Evolutionary conservation across 495 filamentous ascomycete species (phyloP).

Genomic region (Baudoinia panamericana): DNA sequence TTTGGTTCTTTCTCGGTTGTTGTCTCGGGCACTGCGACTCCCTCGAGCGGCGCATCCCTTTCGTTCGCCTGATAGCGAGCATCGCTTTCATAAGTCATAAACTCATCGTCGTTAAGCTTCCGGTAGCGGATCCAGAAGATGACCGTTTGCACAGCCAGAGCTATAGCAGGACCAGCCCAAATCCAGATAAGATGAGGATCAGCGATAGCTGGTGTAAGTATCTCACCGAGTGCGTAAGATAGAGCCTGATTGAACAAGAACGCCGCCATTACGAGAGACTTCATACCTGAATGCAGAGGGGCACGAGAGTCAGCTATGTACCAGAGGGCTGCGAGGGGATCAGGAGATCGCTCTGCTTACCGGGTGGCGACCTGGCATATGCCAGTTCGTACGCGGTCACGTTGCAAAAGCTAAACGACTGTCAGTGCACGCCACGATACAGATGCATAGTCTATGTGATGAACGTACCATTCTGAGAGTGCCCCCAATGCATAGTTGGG

Average conservation of each 20-base stretch:
- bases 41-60: too few species aligned
- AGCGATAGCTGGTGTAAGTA: constrained; percentile 41
- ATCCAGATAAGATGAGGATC: constrained; percentile 45
- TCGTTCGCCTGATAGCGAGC: too few species aligned
- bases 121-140: constrained; percentile 30
- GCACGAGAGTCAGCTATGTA: too few species aligned
- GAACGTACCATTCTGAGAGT: constrained; percentile 20
- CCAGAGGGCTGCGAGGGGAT: too few species aligned
- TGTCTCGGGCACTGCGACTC: too few species aligned
- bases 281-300: constrained; percentile 41
- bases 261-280: constrained; percentile 51
- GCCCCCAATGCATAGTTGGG: constrained; percentile 20
- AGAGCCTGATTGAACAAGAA: constrained; percentile 46
- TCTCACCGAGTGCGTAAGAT: constrained; percentile 40
- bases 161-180: constrained; percentile 40
- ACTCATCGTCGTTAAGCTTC: constrained; percentile 26
- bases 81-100: constrained; percentile 31
- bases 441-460: too few species aligned
- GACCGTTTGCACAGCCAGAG: constrained; percentile 35
- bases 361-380: constrained; percentile 54
- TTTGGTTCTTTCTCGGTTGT: too few species aligned
- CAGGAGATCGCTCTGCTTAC: too few species aligned
- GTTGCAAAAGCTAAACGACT: not conserved
- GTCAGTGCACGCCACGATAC: too few species aligned
- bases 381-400: constrained; percentile 17